Evolutionary conservation across 768 basidiomycete species (phyloP).

Genomic region (Tulasnella sp.): DNA sequence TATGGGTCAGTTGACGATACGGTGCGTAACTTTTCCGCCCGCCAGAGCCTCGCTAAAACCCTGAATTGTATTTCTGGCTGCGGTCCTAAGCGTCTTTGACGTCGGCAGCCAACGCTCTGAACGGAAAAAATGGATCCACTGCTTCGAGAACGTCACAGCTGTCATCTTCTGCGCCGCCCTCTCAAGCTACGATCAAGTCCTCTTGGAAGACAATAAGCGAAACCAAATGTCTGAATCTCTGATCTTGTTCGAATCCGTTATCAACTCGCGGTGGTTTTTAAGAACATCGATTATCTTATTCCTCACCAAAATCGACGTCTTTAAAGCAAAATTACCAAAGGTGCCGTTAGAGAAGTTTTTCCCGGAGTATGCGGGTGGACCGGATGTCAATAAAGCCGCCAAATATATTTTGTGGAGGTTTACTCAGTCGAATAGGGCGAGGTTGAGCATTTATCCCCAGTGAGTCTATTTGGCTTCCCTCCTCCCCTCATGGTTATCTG

Average conservation of each 20-base stretch:
- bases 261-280: not conserved
- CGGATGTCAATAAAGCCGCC: not conserved
- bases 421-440: constrained; percentile 82
- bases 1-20: no score
- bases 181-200: constrained; percentile 48
- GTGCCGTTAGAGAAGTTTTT: not conserved
- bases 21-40: no score
- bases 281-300: not conserved
- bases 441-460: constrained; percentile 89
- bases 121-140: constrained; percentile 43
- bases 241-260: not conserved
- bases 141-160: constrained; percentile 46
- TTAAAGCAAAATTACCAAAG: not conserved
- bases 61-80: no score
- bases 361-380: not conserved
- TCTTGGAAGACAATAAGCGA: constrained; percentile 45
- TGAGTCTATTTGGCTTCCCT: constrained; percentile 39
- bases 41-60: no score
- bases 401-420: not conserved
- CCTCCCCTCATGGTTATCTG: constrained; percentile 23
- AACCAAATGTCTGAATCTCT: constrained; percentile 47
- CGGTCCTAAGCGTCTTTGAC: constrained; percentile 31
- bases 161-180: constrained; percentile 50
- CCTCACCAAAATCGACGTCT: not conserved
- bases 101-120: constrained; percentile 47